Evolutionary conservation across 1,284 basidiomycete genomes (phyloP).

Genomic region (Calocybe gambosa): DNA sequence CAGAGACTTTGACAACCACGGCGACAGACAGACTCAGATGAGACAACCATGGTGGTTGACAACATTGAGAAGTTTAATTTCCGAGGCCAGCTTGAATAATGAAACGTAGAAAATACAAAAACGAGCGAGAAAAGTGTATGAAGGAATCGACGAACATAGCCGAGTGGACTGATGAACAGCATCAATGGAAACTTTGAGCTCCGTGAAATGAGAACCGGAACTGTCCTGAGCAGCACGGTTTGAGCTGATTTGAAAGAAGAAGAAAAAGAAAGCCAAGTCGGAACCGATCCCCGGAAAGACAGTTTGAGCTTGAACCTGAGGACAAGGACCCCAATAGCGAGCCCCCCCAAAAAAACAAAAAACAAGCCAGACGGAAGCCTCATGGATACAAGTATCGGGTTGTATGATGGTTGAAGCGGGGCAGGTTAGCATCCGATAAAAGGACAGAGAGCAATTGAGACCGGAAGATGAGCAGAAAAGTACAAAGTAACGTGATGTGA

Average conservation of each 20-base stretch:
- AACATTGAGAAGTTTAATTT: constrained; percentile 24
- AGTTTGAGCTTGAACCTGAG: constrained; percentile 5
- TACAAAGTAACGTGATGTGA: constrained; percentile 11
- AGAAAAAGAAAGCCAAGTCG: no score
- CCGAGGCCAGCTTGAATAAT: constrained; percentile 16
- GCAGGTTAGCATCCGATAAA: not conserved
- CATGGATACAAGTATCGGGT: constrained; percentile 14
- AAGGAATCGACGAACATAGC: not conserved
- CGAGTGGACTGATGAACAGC: not conserved
- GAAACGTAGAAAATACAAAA: constrained; percentile 2
- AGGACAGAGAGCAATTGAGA: constrained; percentile 1
- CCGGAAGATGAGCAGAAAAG: constrained; percentile 3
- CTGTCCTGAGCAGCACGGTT: constrained; percentile 1
- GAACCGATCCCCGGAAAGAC: constrained; percentile 7
- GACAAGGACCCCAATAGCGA: constrained; percentile 12
- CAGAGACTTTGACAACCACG: no score
- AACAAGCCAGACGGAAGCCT: constrained; percentile 18
- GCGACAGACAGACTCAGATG: not conserved
- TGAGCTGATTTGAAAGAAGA: not conserved
- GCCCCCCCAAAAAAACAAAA: no score
- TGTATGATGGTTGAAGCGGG: not conserved
- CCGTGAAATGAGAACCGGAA: not conserved
- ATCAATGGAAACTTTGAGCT: not conserved
- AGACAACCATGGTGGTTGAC: constrained; percentile 10
- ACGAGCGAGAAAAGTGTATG: not conserved